phyloP scores from a whole-genome alignment of 1,284 basidiomycete genomes.

The Coniferiporia weirii region DNA sequence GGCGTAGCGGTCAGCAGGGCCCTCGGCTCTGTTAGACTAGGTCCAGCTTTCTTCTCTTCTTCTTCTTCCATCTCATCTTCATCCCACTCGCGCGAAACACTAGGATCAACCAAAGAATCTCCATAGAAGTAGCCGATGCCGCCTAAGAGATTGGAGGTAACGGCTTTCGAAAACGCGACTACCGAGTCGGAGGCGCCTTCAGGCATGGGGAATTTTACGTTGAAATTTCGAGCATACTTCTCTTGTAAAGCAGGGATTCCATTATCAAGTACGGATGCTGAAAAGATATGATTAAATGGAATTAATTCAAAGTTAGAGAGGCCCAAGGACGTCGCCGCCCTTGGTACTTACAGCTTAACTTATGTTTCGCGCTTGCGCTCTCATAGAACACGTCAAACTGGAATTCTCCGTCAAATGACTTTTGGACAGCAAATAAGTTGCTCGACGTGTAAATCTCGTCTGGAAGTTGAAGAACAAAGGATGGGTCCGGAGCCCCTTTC shows the following conservation, averaged over 20 bases:
- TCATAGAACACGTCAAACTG: constrained; percentile 86
- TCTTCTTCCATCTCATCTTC: constrained; percentile 61
- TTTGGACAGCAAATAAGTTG: constrained; percentile 85
- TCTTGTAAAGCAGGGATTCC: constrained; percentile 65
- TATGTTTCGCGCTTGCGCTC: constrained; percentile 56
- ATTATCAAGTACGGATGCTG: constrained; percentile 56
- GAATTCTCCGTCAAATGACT: constrained; percentile 78
- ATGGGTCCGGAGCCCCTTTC: constrained; percentile 64
- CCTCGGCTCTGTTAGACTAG: constrained; percentile 66
- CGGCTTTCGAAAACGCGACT: constrained; percentile 74
- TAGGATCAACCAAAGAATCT: constrained; percentile 79
- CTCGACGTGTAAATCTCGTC: constrained; percentile 69
- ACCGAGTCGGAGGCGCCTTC: constrained; percentile 50
- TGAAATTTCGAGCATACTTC: constrained; percentile 67
- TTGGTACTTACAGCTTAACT: constrained; percentile 50
- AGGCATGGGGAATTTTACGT: constrained; percentile 61
- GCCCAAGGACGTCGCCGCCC: neutral
- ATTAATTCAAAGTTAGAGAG: constrained; percentile 14
- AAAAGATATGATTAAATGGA: constrained; percentile 11
- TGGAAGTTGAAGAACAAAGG: constrained; percentile 69
- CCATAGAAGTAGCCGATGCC: constrained; percentile 95
- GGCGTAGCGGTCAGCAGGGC: constrained; percentile 89
- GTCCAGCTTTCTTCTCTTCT: constrained; percentile 42
- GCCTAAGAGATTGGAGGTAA: constrained; percentile 86
- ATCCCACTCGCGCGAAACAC: constrained; percentile 86